Conservation (phyloP, 208 protist species). For the Acanthamoeba royreba region DNA sequence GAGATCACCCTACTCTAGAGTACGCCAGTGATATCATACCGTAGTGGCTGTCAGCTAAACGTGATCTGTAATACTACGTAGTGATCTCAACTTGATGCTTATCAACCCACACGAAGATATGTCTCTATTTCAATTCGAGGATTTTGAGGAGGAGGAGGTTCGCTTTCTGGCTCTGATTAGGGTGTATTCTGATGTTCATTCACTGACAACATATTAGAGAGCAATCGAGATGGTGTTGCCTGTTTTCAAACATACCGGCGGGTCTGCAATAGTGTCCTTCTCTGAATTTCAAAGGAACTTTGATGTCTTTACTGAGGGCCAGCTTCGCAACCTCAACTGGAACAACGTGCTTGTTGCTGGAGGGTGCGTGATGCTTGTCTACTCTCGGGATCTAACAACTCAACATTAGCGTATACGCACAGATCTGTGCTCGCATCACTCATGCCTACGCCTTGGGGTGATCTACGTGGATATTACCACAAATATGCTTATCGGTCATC, state of each 20-base stretch:
- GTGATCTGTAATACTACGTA: background rate
- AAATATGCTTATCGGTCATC: background rate
- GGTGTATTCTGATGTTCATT: background rate
- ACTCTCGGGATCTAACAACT: background rate
- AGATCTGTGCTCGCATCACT: background rate
- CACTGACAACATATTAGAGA: background rate
- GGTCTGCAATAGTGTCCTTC: background rate
- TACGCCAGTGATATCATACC: background rate
- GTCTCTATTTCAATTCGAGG: background rate
- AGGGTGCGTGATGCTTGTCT: background rate
- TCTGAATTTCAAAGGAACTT: background rate
- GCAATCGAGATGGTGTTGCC: background rate
- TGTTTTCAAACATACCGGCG: background rate
- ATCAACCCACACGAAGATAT: background rate
- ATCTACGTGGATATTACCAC: background rate
- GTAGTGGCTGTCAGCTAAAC: too few relatives aligned
- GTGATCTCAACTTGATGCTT: background rate
- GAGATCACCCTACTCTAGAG: background rate
- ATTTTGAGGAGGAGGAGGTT: background rate
- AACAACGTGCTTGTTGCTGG: background rate
- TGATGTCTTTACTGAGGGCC: background rate
- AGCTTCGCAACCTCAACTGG: conserved; percentile 19
- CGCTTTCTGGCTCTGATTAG: background rate
- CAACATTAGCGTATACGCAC: too few relatives aligned
- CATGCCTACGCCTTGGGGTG: background rate